Base-by-base conservation (phyloP, 805 yeast genomes). In the Candida piceae region DNA sequence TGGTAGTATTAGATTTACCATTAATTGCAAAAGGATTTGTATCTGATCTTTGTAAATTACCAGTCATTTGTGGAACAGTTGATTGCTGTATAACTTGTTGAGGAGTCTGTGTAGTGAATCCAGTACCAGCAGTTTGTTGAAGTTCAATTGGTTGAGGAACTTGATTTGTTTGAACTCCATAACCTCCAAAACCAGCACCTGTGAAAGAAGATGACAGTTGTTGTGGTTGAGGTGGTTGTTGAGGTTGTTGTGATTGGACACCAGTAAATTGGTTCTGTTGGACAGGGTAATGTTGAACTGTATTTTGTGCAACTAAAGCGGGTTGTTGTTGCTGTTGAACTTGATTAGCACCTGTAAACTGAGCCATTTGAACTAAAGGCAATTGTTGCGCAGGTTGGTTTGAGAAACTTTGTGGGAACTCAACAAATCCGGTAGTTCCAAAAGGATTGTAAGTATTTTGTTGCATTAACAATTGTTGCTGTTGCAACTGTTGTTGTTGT, bases 101-200 rank as follows among this genome's bases (percentile, higher is more conserved):
- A 15, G 40, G 48, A n/a, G n/a, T n/a, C n/a, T n/a, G n/a, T n/a
- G n/a, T n/a, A n/a, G 16, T 12, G 9, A 26, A 25, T 16, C 31
- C 36, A 25, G 58, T 40, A 29, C 39, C 46, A 30, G 40, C 48
- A 32, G 55, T 59, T 12, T 16, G 17, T 28, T 34, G 36, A 20
- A 17, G 10, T 24, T 25, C 18, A 34, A 41, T 21, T 38, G 53
- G 40, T 48, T 25, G 62, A 11, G 29, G 41, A 28, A 33, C 21
- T 20, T 31, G 42, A 12, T 35, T 35, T 12, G 48, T 36, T 19
- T 29, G 33, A 15, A n/a, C 12, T 7, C 45, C 64, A 48, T 67
- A 72, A 2, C 77, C 78, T 10, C 82, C 82, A 55, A 77, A 76
- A 0, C 83, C 84, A 24, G 69, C 69, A 11, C 81, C 82, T 5